These are phyloP conservation scores for Naganishia onofrii DNA, from an alignment of 768 basidiomycete species.

Conservation along the genomic window DNA sequence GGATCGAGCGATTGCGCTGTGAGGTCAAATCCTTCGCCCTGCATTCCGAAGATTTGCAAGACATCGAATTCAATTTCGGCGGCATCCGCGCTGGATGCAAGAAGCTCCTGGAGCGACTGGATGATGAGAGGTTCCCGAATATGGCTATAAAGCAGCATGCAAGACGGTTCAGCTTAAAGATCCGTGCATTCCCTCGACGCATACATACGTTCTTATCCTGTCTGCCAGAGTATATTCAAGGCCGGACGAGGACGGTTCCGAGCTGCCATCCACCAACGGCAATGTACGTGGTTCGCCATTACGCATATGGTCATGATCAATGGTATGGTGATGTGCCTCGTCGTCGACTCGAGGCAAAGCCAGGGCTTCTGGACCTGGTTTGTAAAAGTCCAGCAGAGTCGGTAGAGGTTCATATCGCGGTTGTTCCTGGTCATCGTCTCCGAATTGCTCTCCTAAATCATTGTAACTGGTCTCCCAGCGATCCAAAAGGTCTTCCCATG, in stretches of 20 bases:
- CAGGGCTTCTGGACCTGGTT: constrained; percentile 13
- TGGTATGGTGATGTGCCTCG: background rate
- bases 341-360: constrained; percentile 26
- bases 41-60: constrained; percentile 18
- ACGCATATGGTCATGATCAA: background rate
- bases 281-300: constrained; percentile 16
- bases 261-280: background rate
- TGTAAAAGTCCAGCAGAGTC: constrained; percentile 31
- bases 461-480: constrained; percentile 7
- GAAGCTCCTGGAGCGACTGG: constrained; percentile 6
- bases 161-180: background rate
- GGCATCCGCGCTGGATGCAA: constrained; percentile 9
- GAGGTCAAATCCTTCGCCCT: constrained; percentile 10
- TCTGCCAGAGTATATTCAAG: constrained; percentile 12
- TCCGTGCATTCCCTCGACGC: background rate
- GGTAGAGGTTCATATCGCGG: constrained; percentile 19
- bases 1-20: constrained; percentile 10
- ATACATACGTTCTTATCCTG: constrained; percentile 8
- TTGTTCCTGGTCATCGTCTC: constrained; percentile 1
- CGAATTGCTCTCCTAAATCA: background rate
- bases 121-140: constrained; percentile 2
- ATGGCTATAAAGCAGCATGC: background rate
- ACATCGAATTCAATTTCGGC: constrained; percentile 19
- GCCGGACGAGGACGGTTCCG: background rate
- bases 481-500: constrained; percentile 24